Conservation (phyloP, 2,329 filamentous ascomycete species). For the Paraphoma sp. region DNA sequence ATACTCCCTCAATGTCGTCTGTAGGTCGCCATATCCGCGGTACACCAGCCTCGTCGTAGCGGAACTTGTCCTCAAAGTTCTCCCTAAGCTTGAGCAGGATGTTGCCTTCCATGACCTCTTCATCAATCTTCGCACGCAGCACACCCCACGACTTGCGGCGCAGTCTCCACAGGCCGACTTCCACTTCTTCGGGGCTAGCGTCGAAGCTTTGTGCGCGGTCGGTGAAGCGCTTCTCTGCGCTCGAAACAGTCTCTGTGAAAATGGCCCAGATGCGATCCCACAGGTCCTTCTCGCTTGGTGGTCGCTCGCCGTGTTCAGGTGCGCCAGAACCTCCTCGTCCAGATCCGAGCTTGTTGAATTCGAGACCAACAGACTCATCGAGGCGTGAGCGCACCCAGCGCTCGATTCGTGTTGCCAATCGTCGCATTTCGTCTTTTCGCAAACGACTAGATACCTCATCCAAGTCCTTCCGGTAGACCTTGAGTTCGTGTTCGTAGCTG, state of each 20-base stretch:
- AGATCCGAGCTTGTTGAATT: slow-evolving; percentile 95
- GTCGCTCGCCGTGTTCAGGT: slow-evolving; percentile 76
- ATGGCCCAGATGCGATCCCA: slow-evolving; percentile 96
- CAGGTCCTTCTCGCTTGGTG: slow-evolving; percentile 77
- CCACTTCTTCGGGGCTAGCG: slow-evolving; percentile 87
- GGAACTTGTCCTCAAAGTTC: slow-evolving; percentile 99
- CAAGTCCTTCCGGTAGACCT: slow-evolving; percentile 86
- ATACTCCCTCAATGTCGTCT: slow-evolving; percentile 95
- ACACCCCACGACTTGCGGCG: slow-evolving; percentile 95
- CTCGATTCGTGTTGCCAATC: slow-evolving; percentile 88
- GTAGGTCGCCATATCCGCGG: slow-evolving; percentile 95
- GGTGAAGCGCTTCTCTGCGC: slow-evolving; percentile 84
- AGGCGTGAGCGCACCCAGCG: slow-evolving; percentile 91
- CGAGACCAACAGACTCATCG: slow-evolving; percentile 84
- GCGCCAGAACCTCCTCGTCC: slow-evolving; percentile 83
- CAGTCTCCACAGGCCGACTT: slow-evolving; percentile 89
- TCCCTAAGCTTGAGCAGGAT: slow-evolving; percentile 93
- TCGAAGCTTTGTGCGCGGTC: slow-evolving; percentile 93
- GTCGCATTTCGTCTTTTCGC: slow-evolving; percentile 94
- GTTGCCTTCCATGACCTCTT: slow-evolving; percentile 98
- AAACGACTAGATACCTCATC: slow-evolving; percentile 85
- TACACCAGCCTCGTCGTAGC: slow-evolving; percentile 93
- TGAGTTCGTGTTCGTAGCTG: slow-evolving; percentile 80
- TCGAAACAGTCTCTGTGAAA: slow-evolving; percentile 81
- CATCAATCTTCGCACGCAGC: slow-evolving; percentile 87